Evolutionary conservation across 2,329 filamentous ascomycete species (phyloP), one percentile per base, ranked within the genome.

Genomic region (Aspergillus vadensis): DNA sequence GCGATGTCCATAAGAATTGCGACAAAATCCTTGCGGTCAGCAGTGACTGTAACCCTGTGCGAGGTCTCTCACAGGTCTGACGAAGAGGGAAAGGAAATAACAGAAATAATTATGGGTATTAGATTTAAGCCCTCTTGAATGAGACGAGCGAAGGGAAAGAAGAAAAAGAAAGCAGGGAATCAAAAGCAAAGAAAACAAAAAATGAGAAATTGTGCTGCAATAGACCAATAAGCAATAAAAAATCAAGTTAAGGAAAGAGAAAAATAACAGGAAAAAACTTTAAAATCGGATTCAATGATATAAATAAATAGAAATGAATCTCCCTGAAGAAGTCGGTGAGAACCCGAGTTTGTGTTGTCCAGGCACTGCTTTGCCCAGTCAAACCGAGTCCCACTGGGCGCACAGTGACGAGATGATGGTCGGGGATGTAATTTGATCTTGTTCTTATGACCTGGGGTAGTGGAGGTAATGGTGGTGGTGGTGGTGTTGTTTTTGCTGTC

Each of bases 1-100:
- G 69, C 67, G 69, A 66, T 67, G 72, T 75, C 75, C 75, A 77
- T 76, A 77, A 70, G 72, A 73, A 69, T 66, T 65, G 65, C 67
- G 59, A 62, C 66, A 50, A 61, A 58, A 61, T 58, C 44, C 48
- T 54, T 51, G 51, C 27, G 27, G 51, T 43, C 58, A 48, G 44
- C 57, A 30, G 44, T 55, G 57, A 59, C 57, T 36, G 52, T 41
- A 58, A 49, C 36, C 17, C 36, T 50, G 44, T 51, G 52, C 39
- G 25, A 32, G 51, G 59, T 57, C 48, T 27, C 44, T 60, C 54
- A 41, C 55, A 32, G 52, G 53, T 44, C 32, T 36, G 30, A 53
- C n/a, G 19, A 23, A 19, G 44, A 58, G 59, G 41, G 39, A 39
- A 48, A 58, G 47, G 27, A 61, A 54, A 55, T 43, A 55, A 36